Evolutionary conservation across 129 eudicot species (phyloP).

Genomic region (Pseudognaphalium luteoalbum): DNA sequence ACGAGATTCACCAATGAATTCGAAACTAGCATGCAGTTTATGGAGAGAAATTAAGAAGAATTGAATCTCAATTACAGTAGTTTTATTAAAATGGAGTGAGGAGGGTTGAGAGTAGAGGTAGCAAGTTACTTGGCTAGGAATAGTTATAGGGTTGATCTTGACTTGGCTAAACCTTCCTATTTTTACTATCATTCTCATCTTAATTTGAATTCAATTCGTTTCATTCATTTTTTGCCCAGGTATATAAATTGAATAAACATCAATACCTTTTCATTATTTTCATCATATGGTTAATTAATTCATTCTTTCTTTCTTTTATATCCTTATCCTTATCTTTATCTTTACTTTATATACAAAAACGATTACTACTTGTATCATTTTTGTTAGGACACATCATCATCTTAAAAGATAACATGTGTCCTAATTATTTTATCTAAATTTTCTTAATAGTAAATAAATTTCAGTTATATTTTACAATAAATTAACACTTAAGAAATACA

Average conservation of each 20-base stretch:
- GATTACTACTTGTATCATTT: too few relatives aligned
- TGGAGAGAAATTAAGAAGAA: background rate
- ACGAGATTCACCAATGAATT: background rate
- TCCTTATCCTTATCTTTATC: too few relatives aligned
- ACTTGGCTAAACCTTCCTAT: constrained; percentile 35
- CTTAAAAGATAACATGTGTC: too few relatives aligned
- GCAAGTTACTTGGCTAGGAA: constrained; percentile 45
- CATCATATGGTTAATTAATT: background rate
- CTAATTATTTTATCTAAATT: too few relatives aligned
- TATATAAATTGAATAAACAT: background rate
- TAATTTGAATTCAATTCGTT: constrained; percentile 17
- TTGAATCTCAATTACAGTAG: background rate
- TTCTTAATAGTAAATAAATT: too few relatives aligned
- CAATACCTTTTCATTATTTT: background rate
- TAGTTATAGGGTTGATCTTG: constrained; percentile 39
- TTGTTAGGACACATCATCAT: too few relatives aligned
- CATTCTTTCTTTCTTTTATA: too few relatives aligned
- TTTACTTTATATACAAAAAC: too few relatives aligned
- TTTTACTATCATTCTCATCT: constrained; percentile 37
- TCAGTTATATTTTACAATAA: too few relatives aligned
- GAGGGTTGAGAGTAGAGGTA: constrained; percentile 21
- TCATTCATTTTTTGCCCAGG: constrained; percentile 36
- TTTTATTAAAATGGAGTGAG: constrained; percentile 12
- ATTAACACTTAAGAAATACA: too few relatives aligned
- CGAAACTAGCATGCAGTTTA: background rate